Evolutionary conservation across 768 basidiomycete species (phyloP).

Genomic region (Russula ochroleuca): DNA sequence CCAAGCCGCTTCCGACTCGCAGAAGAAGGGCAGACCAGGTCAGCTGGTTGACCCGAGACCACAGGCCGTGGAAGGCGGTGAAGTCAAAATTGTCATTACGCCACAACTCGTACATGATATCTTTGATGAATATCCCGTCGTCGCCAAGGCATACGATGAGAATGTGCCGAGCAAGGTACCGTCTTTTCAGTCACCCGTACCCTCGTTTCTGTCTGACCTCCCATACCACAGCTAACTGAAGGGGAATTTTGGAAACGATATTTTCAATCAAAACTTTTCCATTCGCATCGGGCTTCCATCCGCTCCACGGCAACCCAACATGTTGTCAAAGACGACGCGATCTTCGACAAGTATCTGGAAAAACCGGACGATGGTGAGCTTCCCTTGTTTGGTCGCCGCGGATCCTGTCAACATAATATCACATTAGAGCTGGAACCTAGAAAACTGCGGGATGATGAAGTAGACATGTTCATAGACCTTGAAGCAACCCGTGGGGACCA

Average conservation of each 20-base stretch:
- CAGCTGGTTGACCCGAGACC: slow-evolving; percentile 87
- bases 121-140: slow-evolving; percentile 96
- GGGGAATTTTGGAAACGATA: slow-evolving; percentile 96
- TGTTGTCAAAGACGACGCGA: slow-evolving; percentile 84
- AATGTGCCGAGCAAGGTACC: slow-evolving; percentile 83
- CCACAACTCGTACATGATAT: slow-evolving; percentile 92
- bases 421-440: slow-evolving; percentile 76
- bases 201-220: slow-evolving; percentile 6
- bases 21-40: slow-evolving; percentile 77
- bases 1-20: slow-evolving; percentile 67
- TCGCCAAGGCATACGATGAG: slow-evolving; percentile 86
- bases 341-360: slow-evolving; percentile 96
- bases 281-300: slow-evolving; percentile 90
- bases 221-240: slow-evolving; percentile 63
- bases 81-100: slow-evolving; percentile 86
- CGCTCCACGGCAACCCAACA: slow-evolving; percentile 80
- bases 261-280: slow-evolving; percentile 94
- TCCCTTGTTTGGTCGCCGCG: not conserved
- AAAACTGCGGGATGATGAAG: slow-evolving; percentile 55
- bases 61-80: slow-evolving; percentile 76
- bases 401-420: not conserved
- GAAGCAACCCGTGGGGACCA: slow-evolving; percentile 91
- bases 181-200: not conserved
- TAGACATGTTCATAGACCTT: slow-evolving; percentile 79
- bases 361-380: slow-evolving; percentile 86